Conservation (phyloP, 2,329 filamentous ascomycete genomes). For the Colletotrichum karsti region DNA sequence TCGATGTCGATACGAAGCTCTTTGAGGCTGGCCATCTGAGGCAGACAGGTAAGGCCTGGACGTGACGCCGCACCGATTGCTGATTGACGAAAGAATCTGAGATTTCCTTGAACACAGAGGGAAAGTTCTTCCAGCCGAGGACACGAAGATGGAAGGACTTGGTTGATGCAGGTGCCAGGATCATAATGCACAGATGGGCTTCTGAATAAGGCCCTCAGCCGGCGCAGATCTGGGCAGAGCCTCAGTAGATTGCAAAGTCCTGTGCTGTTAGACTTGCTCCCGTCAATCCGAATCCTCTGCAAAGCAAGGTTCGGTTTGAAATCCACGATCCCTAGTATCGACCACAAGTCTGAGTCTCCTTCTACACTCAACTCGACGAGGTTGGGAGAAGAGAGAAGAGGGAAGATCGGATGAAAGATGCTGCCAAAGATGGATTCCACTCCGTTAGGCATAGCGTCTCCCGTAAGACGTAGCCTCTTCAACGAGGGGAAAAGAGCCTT, state of each 20-base stretch:
- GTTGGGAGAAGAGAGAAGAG: neutral
- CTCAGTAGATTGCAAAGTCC: slow-evolving; percentile 6
- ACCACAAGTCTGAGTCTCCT: neutral
- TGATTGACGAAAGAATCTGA: neutral
- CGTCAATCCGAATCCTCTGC: neutral
- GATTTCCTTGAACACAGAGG: neutral
- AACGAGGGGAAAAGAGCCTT: neutral
- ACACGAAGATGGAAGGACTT: slow-evolving; percentile 3
- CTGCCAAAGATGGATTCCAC: neutral
- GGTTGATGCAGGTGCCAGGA: too few species aligned
- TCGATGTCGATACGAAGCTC: slow-evolving; percentile 15
- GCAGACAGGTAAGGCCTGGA: slow-evolving; percentile 3
- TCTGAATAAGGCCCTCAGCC: neutral
- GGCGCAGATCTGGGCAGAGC: slow-evolving; percentile 2
- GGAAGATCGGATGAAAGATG: neutral
- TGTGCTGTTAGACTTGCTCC: neutral
- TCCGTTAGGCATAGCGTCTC: neutral
- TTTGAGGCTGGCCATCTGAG: neutral
- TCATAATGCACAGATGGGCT: too few species aligned
- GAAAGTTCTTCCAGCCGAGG: neutral
- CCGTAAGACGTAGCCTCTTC: neutral
- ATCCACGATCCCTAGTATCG: neutral
- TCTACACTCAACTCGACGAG: neutral
- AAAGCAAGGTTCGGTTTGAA: neutral
- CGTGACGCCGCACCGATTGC: neutral